Evolutionary conservation across 2,329 filamentous ascomycete genomes (phyloP).

Genomic region (Colletotrichum plurivorum): DNA sequence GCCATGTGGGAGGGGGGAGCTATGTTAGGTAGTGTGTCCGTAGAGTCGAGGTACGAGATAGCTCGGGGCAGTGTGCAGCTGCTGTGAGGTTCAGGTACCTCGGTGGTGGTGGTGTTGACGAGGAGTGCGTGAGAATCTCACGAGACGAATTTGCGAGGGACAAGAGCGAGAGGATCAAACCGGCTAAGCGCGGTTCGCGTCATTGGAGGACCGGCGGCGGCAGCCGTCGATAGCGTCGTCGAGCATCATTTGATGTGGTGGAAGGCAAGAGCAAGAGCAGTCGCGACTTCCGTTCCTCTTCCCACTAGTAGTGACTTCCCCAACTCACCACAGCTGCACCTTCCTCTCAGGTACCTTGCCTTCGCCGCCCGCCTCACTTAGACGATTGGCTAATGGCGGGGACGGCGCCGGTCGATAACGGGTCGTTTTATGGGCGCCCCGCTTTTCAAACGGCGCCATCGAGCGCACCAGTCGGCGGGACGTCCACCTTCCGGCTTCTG

Average conservation of each 20-base stretch:
- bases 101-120: not conserved
- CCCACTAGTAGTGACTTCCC: too few species aligned
- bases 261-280: constrained; percentile 11
- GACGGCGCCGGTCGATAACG: constrained; percentile 34
- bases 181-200: constrained; percentile 18
- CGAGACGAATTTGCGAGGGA: constrained; percentile 5
- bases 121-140: constrained; percentile 24
- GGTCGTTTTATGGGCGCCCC: constrained; percentile 26
- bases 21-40: too few species aligned
- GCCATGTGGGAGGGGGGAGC: constrained; percentile 1
- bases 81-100: constrained; percentile 5
- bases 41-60: not conserved
- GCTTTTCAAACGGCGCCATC: constrained; percentile 38
- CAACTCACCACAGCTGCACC: too few species aligned
- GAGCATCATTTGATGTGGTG: not conserved
- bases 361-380: constrained; percentile 37
- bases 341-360: too few species aligned
- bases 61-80: not conserved
- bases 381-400: constrained; percentile 39
- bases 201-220: not conserved
- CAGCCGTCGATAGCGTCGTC: not conserved
- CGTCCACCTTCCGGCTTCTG: constrained; percentile 35
- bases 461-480: not conserved
- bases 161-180: constrained; percentile 8
- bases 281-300: not conserved